Percentiles rank a stretch among this genome's conserved stretches.
phyloP scores from a whole-genome alignment of 495 filamentous ascomycete species.

The Hypoxylon fuscum region DNA sequence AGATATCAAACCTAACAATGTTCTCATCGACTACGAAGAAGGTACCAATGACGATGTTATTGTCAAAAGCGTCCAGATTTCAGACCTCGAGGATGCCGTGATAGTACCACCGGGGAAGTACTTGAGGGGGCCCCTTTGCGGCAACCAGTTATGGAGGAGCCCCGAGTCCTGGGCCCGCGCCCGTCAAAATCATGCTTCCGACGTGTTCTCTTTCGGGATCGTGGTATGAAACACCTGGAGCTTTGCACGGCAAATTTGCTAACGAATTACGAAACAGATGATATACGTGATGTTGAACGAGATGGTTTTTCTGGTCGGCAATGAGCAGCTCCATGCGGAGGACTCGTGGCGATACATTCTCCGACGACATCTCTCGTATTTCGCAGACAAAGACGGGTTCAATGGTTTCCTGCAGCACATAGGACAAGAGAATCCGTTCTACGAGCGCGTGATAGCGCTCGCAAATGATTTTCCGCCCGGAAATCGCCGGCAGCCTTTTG shows the following conservation, averaged over 20 bases:
- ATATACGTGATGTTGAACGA: slow-evolving; percentile 29
- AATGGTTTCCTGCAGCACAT: slow-evolving; percentile 22
- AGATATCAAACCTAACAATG: slow-evolving; percentile 44
- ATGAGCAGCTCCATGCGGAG: not conserved
- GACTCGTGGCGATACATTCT: slow-evolving; percentile 21
- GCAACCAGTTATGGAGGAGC: slow-evolving; percentile 40
- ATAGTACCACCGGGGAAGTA: slow-evolving; percentile 20
- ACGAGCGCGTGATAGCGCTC: slow-evolving; percentile 6
- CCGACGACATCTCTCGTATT: slow-evolving; percentile 19
- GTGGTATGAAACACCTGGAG: slow-evolving; percentile 2
- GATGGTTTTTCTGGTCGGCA: slow-evolving; percentile 15
- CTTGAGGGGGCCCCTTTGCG: slow-evolving; percentile 24
- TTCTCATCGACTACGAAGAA: slow-evolving; percentile 37
- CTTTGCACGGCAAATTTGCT: not conserved
- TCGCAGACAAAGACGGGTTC: slow-evolving; percentile 23
- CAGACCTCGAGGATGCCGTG: slow-evolving; percentile 25
- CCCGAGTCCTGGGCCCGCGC: slow-evolving; percentile 32
- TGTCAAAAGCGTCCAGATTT: slow-evolving; percentile 30
- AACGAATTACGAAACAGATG: not conserved
- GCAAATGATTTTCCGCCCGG: slow-evolving; percentile 12
- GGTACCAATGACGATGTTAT: not conserved
- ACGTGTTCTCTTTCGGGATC: slow-evolving; percentile 38
- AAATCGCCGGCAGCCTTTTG: slow-evolving; percentile 13
- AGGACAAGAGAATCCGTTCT: slow-evolving; percentile 32
- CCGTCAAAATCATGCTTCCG: slow-evolving; percentile 19